Evolutionary conservation across 257 asterid species (phyloP), one percentile per base, ranked within the genome.

Genomic region (Oldenlandia corymbosa): DNA sequence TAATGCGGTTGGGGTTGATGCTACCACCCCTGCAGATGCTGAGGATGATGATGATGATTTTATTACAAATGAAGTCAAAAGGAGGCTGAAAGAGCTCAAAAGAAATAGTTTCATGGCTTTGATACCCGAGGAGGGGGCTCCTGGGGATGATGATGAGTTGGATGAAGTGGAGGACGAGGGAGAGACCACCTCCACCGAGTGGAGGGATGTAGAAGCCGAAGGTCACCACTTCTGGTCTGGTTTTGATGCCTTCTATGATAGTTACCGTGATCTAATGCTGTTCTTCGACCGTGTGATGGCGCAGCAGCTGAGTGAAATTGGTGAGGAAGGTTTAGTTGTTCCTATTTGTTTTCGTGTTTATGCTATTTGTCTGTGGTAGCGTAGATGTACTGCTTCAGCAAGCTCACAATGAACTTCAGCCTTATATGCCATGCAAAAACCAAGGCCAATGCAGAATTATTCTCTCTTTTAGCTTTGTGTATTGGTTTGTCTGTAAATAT

Each of bases 41-140:
- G 96, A 88, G 74, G 98, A 91, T 0, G 99, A 92, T 0, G 97
- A 92, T 6, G 97, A 91, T 49, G 97, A 92, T 75, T 89, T 92
- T 74, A 92, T 92, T 71, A 81, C 88, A 2, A 87, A 87, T 60
- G 99, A 92, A 85, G 96, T 92, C 62, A 90, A 90, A 74, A 83
- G 94, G 86, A 92, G 96, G 85, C 69, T 92, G 74, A 89, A 90
- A 77, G 97, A 87, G 77, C 88, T 92, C 43, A 76, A 93, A 52
- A 81, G 87, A 66, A 92, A 92, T 80, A 92, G 96, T 81, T 92
- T 85, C 76, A 92, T 92, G 97, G 95, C 80, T 14, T 73, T 87
- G 66, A 92, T 92, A 78, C 99, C 97, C 5, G 99, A 92, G 75
- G 99, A 92, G 78, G 75, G 82, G 11, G 50, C 88, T 51, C 83